Evolutionary conservation across 2,329 filamentous ascomycete species (phyloP).

Genomic region (Parastagonospora nodorum): DNA sequence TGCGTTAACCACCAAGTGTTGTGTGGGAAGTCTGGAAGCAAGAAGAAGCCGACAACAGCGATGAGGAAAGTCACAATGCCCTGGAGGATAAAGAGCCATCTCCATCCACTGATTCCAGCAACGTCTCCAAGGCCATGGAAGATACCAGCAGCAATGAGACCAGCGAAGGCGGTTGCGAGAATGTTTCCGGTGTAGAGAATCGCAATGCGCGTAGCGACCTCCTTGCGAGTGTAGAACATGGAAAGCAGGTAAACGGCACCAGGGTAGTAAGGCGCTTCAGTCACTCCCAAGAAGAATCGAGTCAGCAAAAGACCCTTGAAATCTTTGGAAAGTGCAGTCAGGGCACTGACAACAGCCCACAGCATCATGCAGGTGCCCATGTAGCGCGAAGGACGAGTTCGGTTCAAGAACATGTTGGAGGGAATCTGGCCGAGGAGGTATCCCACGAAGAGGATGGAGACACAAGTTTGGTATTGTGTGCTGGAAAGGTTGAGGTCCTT

Average conservation of each 20-base stretch:
- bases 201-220: conserved; percentile 58
- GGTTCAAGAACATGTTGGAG: conserved; percentile 45
- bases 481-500: conserved; percentile 54
- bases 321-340: conserved; percentile 50
- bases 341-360: conserved; percentile 51
- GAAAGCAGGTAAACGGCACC: conserved; percentile 46
- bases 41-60: conserved; percentile 44
- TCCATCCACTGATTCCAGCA: conserved; percentile 29
- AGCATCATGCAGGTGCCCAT: conserved; percentile 43
- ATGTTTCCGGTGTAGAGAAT: conserved; percentile 49
- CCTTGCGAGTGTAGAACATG: conserved; percentile 46
- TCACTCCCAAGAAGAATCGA: conserved; percentile 51
- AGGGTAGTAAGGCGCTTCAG: conserved; percentile 48
- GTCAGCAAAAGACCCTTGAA: conserved; percentile 52
- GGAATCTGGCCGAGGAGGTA: conserved; percentile 38
- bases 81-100: conserved; percentile 38
- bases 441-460: conserved; percentile 43
- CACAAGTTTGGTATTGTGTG: conserved; percentile 30
- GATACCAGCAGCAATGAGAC: conserved; percentile 48
- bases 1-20: conserved; percentile 53
- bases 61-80: conserved; percentile 40
- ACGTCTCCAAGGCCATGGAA: conserved; percentile 32
- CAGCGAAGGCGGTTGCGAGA: conserved; percentile 50
- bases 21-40: conserved; percentile 47
- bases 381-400: conserved; percentile 32